Conservation (phyloP, 306 rosid species). For the Pterocarpus macrocarpus region DNA sequence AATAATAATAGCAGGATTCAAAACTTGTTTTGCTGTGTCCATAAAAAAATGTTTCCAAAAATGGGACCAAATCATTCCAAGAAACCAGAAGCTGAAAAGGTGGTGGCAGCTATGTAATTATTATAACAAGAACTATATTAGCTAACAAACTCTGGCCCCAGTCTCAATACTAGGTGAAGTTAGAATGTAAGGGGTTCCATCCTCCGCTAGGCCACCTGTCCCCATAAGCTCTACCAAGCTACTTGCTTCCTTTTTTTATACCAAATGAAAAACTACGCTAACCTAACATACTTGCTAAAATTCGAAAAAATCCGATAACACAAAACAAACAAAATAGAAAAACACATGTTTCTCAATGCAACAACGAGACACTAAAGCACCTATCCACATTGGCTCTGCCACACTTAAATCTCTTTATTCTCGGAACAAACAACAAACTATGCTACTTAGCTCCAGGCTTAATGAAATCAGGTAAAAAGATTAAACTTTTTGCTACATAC, state of each 20-base stretch:
- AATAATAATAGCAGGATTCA: not conserved
- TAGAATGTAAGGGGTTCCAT: conserved; percentile 25
- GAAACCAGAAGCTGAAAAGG: conserved; percentile 32
- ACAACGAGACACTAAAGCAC: conserved; percentile 21
- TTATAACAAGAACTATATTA: conserved; percentile 9
- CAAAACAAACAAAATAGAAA: not conserved
- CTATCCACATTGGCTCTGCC: conserved; percentile 22
- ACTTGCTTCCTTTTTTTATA: not conserved
- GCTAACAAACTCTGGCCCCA: not conserved
- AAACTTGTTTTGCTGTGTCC: not conserved
- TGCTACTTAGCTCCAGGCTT: conserved; percentile 8
- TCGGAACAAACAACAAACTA: conserved; percentile 2
- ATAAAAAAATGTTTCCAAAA: conserved; percentile 16
- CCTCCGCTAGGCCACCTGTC: conserved; percentile 16
- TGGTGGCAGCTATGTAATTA: not conserved
- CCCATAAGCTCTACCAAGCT: not conserved
- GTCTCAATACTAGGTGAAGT: not conserved
- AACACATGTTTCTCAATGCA: conserved; percentile 20
- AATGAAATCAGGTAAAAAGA: not conserved
- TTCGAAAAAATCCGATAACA: not conserved
- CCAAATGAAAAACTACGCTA: not conserved
- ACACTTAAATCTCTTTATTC: conserved; percentile 32
- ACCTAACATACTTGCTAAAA: conserved; percentile 6
- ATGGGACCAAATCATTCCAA: not conserved
- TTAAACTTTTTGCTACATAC: conserved; percentile 11